Base-by-base conservation (phyloP, 305 asterid species). In the Lippia alba region DNA sequence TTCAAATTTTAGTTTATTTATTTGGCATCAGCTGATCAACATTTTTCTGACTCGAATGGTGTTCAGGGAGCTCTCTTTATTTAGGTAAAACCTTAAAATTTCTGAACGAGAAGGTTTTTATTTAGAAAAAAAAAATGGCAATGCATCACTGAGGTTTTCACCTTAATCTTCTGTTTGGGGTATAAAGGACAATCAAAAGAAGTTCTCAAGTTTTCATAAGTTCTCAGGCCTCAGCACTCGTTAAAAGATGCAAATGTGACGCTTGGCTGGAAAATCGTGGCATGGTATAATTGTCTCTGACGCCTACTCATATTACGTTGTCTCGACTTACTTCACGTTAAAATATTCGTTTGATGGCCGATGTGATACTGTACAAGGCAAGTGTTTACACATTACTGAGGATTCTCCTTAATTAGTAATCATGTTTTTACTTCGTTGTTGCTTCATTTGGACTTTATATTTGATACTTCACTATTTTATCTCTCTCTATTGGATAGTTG, bases 391-490 rank as follows among this genome's bases (percentile, higher is more conserved):
- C 15, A 24, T 49, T 71, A 9, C 14, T 7, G 40, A 24, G 51
- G 33, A 9, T 63, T 32, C 17, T 32, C 66, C 65, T 24, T 24
- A 64, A 54, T 16, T 54, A 54, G 50, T 62, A 24, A 53, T 72
- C 45, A 6, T 20, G 2, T 45, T 46, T 62, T 50, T 20, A 41
- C 48, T 17, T 24, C 39, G 15, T 53, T 6, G 53, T 20, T 61
- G 39, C 45, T 19, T 61, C n/a, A n/a, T 16, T 49, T 20, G 18
- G 20, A 39, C 44, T 12, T 4, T 12, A 18, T 39, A 58, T 19
- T 40, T 40, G 11, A 24, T 4, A 36, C 8, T 36, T 36, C 6
- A 36, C 9, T 36, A 36, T 36, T 8, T 24, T 24, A 24, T 24
- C 1, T 24, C 30, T 24, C 30, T 1, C n/a, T n/a, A n/a, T n/a